Evolutionary conservation across 164 flowering plant genomes (phyloP).

Genomic region (Vitis rotundifolia): DNA sequence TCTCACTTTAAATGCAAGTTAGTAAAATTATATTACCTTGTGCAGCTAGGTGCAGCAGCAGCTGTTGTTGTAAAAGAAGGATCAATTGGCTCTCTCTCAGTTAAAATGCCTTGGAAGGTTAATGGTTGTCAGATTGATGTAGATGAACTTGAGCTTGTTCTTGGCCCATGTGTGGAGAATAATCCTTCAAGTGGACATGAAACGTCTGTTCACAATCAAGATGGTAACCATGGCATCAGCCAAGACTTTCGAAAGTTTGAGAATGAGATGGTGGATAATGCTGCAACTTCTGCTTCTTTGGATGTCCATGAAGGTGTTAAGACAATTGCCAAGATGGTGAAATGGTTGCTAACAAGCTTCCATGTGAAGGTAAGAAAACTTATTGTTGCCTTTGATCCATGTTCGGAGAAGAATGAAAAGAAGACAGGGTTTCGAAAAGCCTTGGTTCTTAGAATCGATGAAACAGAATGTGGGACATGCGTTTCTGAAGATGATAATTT

Average conservation of each 20-base stretch:
- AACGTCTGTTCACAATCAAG: conserved; percentile 22
- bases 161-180: conserved; percentile 40
- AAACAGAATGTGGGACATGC: conserved; percentile 74
- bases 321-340: conserved; percentile 83
- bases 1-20: background rate
- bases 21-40: background rate
- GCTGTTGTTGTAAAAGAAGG: conserved; percentile 76
- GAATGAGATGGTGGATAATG: conserved; percentile 27
- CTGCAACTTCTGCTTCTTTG: conserved; percentile 28
- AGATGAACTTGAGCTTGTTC: conserved; percentile 84
- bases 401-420: conserved; percentile 31
- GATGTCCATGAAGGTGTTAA: conserved; percentile 95
- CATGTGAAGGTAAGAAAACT: conserved; percentile 67
- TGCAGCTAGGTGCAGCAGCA: conserved; percentile 59
- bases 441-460: conserved; percentile 67
- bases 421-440: conserved; percentile 26
- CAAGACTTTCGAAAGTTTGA: conserved; percentile 30
- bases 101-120: conserved; percentile 79
- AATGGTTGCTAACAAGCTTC: conserved; percentile 84
- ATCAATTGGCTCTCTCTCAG: conserved; percentile 68
- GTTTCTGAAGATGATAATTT: conserved; percentile 54
- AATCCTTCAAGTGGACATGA: conserved; percentile 22
- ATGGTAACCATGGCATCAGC: conserved; percentile 15
- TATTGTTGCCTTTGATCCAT: conserved; percentile 84
- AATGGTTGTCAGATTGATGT: conserved; percentile 73